These are phyloP conservation scores for Amaranthus tricolor DNA, from an alignment of 179 eudicot genomes.

Conservation along the genomic window DNA sequence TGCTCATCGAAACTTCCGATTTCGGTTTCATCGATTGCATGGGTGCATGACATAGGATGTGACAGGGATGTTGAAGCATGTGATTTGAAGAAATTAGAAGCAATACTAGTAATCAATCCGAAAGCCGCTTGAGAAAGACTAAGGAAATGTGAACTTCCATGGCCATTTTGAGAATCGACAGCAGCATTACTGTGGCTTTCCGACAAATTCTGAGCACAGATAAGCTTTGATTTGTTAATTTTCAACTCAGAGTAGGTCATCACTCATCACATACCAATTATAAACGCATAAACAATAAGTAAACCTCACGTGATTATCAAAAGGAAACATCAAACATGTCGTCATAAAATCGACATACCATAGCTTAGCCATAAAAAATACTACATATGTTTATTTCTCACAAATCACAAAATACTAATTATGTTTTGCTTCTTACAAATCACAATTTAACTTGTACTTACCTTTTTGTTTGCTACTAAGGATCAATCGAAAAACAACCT, in stretches of 20 bases:
- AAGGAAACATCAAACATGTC: too few relatives aligned
- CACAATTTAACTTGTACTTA: too few relatives aligned
- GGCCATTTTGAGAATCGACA: constrained; percentile 22
- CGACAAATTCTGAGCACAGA: constrained; percentile 40
- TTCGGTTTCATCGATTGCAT: constrained; percentile 25
- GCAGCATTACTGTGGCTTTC: constrained; percentile 18
- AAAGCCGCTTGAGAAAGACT: constrained; percentile 63
- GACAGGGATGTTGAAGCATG: constrained; percentile 38
- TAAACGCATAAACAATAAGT: background rate
- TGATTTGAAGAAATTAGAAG: constrained; percentile 48
- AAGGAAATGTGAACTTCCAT: constrained; percentile 26
- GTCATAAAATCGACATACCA: too few relatives aligned
- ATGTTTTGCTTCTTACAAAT: too few relatives aligned
- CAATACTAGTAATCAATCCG: constrained; percentile 52
- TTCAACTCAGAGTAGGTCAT: background rate
- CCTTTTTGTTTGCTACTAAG: too few relatives aligned
- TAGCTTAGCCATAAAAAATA: background rate
- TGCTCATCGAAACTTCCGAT: constrained; percentile 30
- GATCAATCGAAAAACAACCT: too few relatives aligned
- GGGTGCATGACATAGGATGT: constrained; percentile 29
- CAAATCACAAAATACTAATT: too few relatives aligned
- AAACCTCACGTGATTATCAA: background rate
- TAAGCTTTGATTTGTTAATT: background rate
- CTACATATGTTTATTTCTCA: constrained; percentile 1
- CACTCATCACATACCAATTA: background rate